These are phyloP conservation scores for Populus euphratica DNA, from an alignment of 345 rosid species.

Conservation along the genomic window DNA sequence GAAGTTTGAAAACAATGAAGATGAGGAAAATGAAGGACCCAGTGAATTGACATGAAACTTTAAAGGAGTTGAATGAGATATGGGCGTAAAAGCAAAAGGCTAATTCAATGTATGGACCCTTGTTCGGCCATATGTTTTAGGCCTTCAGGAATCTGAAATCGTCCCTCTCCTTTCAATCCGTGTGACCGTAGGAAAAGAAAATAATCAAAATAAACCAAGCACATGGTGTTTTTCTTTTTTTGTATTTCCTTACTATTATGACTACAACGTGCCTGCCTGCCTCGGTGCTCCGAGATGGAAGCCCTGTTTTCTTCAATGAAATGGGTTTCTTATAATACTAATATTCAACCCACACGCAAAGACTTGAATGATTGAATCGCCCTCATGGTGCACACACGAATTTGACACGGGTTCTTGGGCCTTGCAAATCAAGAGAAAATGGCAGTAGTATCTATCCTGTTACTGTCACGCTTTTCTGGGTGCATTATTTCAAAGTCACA, in stretches of 20 bases:
- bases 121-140: background rate
- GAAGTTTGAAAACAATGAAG: background rate
- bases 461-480: slow-evolving; percentile 15
- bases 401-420: background rate
- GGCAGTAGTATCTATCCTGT: background rate
- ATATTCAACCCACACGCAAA: background rate
- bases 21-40: background rate
- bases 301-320: too few species aligned
- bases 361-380: background rate
- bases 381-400: background rate
- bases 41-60: background rate
- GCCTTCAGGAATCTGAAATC: background rate
- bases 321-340: background rate
- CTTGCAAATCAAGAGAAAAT: background rate
- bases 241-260: too few species aligned
- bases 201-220: too few species aligned
- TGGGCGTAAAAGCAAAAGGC: background rate
- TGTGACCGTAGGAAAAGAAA: too few species aligned
- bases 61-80: background rate
- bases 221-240: too few species aligned
- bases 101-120: background rate
- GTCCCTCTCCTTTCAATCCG: background rate
- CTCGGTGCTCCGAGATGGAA: too few species aligned
- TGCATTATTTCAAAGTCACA: background rate
- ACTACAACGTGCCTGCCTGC: too few species aligned